These are phyloP conservation scores for Keqinozyma sinolaborantium DNA, from an alignment of 1,139 yeast genomes.

Conservation along the genomic window DNA sequence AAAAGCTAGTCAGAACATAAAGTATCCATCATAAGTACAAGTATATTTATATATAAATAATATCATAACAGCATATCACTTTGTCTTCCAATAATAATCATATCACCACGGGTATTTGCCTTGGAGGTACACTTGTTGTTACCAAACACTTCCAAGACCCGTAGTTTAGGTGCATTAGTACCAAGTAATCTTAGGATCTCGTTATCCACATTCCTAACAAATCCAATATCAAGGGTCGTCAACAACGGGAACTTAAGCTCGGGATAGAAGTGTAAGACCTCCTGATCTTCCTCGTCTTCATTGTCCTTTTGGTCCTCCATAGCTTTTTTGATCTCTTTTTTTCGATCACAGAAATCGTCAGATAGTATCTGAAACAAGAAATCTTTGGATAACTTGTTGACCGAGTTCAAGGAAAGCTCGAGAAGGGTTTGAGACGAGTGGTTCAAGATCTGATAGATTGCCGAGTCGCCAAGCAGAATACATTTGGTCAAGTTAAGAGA, in stretches of 20 bases:
- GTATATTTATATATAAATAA: conserved; percentile 6
- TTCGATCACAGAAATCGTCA: conserved; percentile 27
- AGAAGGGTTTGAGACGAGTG: conserved; percentile 70
- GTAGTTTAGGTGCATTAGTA: conserved; percentile 55
- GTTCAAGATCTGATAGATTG: conserved; percentile 53
- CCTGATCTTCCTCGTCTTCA: conserved; percentile 12
- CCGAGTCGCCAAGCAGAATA: conserved; percentile 57
- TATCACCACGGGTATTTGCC: conserved; percentile 49
- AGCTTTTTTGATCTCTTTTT: conserved; percentile 15
- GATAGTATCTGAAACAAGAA: conserved; percentile 44
- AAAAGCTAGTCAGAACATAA: conserved; percentile 42
- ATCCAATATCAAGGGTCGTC: conserved; percentile 68
- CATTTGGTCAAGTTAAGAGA: conserved; percentile 67
- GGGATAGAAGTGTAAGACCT: conserved; percentile 12
- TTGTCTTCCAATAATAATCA: conserved; percentile 74
- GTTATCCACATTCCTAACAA: conserved; percentile 73
- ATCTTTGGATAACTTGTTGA: conserved; percentile 51
- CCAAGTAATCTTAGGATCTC: conserved; percentile 51
- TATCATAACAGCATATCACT: conserved; percentile 47
- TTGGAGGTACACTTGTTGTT: conserved; percentile 62
- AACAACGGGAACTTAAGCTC: conserved; percentile 45
- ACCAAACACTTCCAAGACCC: conserved; percentile 75
- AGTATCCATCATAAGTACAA: conserved; percentile 17
- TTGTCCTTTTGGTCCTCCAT: conserved; percentile 18
- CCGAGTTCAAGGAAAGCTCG: conserved; percentile 68